phyloP scores from a whole-genome alignment of 257 asterid species.

The Capsicum pubescens region DNA sequence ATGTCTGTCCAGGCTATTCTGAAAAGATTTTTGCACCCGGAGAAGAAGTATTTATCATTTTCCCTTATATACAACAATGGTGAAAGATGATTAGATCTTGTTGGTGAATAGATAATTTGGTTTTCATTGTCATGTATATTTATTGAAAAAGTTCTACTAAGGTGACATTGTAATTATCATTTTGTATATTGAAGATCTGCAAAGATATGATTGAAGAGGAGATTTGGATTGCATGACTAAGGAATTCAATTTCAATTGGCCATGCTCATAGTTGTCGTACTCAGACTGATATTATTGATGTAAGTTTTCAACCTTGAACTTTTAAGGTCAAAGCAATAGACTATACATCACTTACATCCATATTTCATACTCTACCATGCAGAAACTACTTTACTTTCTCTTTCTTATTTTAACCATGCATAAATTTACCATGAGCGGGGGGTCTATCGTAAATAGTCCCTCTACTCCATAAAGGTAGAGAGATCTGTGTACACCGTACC shows the following conservation, averaged over 20 bases:
- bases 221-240: constrained; percentile 87
- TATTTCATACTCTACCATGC: neutral
- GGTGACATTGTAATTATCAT: constrained; percentile 24
- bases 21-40: constrained; percentile 91
- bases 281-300: constrained; percentile 81
- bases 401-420: neutral
- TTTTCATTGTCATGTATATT: constrained; percentile 22
- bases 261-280: constrained; percentile 70
- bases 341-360: neutral
- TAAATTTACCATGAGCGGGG: neutral
- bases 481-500: neutral
- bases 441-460: neutral
- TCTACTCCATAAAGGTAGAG: neutral
- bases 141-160: neutral
- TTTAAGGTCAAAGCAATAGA: constrained; percentile 14
- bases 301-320: constrained; percentile 38
- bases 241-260: constrained; percentile 67
- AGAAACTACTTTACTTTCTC: neutral
- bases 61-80: constrained; percentile 87
- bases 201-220: constrained; percentile 89
- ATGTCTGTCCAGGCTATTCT: constrained; percentile 78
- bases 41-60: constrained; percentile 91
- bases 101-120: constrained; percentile 43
- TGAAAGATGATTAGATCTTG: constrained; percentile 95
- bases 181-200: constrained; percentile 65